Conservation (phyloP, 805 yeast genomes). For the Saturnispora ahearnii region DNA sequence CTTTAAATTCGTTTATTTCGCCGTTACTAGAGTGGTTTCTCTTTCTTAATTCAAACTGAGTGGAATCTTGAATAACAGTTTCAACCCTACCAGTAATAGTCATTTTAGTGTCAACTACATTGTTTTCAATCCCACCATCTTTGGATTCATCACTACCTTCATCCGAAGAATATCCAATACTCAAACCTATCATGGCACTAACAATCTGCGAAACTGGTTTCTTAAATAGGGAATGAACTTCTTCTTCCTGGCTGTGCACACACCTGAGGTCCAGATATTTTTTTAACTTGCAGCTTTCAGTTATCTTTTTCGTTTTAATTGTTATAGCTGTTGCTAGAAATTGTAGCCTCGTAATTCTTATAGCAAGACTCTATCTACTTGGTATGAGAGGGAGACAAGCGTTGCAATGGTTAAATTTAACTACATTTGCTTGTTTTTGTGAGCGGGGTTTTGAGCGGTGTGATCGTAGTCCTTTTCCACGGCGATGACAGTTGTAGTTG, state of each 20-base stretch:
- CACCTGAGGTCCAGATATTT: neutral
- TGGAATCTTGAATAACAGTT: constrained; percentile 31
- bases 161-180: constrained; percentile 3
- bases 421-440: no score
- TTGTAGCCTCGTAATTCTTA: no score
- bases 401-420: no score
- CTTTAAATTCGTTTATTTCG: constrained; percentile 16
- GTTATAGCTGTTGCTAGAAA: no score
- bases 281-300: no score
- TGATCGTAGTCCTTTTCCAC: no score
- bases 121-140: neutral
- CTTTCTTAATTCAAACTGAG: constrained; percentile 34
- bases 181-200: neutral
- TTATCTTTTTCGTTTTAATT: no score
- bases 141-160: neutral
- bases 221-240: neutral
- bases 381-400: no score
- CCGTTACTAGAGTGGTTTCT: constrained; percentile 27
- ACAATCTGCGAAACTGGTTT: neutral
- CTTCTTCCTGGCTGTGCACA: neutral
- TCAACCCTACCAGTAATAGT: constrained; percentile 21
- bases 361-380: no score
- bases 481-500: no score
- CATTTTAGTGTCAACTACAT: constrained; percentile 1
- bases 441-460: no score